A percentile compares a stretch with the other conserved stretches of the same genome.
Conservation (phyloP, 148 eudicot species). For the Silene latifolia region DNA sequence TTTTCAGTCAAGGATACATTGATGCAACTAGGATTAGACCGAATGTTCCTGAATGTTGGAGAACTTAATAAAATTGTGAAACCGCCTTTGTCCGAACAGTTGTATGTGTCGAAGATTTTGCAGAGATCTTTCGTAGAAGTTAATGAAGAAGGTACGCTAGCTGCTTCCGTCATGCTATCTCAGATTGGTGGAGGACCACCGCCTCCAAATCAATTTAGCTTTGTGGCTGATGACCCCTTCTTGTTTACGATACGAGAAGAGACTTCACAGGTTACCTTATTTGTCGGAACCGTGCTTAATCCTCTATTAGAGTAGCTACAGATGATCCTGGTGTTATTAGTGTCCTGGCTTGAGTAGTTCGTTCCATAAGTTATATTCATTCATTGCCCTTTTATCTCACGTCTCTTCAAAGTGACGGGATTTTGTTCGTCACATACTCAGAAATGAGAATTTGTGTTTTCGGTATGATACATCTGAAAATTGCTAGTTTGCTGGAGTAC, state of each 20-base stretch:
- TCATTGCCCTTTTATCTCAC: too few species aligned
- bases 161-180: neutral
- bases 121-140: conserved; percentile 18
- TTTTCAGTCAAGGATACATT: conserved; percentile 10
- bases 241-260: conserved; percentile 25
- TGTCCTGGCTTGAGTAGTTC: too few species aligned
- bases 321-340: neutral
- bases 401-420: too few species aligned
- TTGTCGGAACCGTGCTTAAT: conserved; percentile 18
- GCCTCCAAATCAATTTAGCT: neutral
- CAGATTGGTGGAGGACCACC: neutral
- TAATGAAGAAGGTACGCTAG: conserved; percentile 20
- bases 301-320: neutral
- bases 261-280: conserved; percentile 1
- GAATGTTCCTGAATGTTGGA: conserved; percentile 7
- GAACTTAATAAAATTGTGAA: conserved; percentile 12
- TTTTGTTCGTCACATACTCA: too few species aligned
- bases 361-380: too few species aligned
- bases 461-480: too few species aligned
- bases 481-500: too few species aligned
- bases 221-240: conserved; percentile 22
- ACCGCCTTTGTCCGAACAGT: neutral
- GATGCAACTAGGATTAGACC: conserved; percentile 6
- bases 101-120: neutral
- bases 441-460: too few species aligned